Conservation (phyloP, 805 yeast genomes). For the Teunomyces lycoperdinae region DNA sequence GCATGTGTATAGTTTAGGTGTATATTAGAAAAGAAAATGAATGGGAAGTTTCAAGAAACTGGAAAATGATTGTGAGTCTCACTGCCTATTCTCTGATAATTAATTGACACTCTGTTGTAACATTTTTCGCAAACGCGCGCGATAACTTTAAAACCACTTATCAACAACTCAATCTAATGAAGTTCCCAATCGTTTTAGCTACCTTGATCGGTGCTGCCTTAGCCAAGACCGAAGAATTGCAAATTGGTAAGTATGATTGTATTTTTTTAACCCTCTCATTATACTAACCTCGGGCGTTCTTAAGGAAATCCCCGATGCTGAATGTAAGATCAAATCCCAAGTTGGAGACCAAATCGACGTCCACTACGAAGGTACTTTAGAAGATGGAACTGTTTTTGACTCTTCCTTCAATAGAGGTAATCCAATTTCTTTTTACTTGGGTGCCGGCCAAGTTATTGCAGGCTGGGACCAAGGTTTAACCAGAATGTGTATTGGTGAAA, state of each 20-base stretch:
- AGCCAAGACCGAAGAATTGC: conserved; percentile 14
- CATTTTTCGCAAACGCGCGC: neutral
- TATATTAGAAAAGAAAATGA: conserved; percentile 1
- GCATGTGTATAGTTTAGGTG: conserved; percentile 3
- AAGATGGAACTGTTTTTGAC: conserved; percentile 72
- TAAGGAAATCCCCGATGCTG: conserved; percentile 45
- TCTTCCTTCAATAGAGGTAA: conserved; percentile 59
- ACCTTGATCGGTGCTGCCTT: neutral
- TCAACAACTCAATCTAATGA: neutral
- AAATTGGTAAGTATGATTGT: conserved; percentile 23
- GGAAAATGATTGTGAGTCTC: too few relatives aligned
- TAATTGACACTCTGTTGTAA: neutral
- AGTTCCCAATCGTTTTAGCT: conserved; percentile 1
- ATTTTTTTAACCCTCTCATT: neutral
- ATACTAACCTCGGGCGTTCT: conserved; percentile 3
- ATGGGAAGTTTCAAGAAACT: neutral
- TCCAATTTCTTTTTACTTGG: conserved; percentile 74
- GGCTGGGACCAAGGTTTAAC: conserved; percentile 90
- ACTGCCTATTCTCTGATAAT: neutral
- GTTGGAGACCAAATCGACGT: conserved; percentile 69
- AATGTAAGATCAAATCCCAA: conserved; percentile 57
- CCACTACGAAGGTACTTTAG: conserved; percentile 74
- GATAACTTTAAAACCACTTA: neutral
- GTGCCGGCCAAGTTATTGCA: conserved; percentile 72
- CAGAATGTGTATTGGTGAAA: conserved; percentile 83